phyloP scores from a whole-genome alignment of 106 monocot species.

The Dactylorhiza incarnata region DNA sequence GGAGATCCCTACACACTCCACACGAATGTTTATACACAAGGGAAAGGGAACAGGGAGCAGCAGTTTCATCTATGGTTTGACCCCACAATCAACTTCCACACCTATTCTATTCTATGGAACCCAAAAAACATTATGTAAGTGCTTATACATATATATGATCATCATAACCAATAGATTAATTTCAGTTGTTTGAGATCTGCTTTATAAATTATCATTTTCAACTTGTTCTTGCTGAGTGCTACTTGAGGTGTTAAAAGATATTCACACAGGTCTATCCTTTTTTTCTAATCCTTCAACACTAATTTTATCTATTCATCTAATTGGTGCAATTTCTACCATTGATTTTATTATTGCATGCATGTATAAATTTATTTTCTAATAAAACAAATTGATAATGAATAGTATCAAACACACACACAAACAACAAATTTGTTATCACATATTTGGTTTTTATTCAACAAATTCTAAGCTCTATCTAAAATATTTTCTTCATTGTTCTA shows the following conservation, averaged over 20 bases:
- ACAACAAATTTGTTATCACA: too few species aligned
- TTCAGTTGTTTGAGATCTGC: too few species aligned
- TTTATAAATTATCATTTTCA: background rate
- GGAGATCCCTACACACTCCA: slow-evolving; percentile 23
- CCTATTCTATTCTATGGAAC: slow-evolving; percentile 23
- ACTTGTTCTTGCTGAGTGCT: background rate
- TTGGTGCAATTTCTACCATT: too few species aligned
- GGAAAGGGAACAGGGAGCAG: slow-evolving; percentile 18
- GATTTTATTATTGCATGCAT: background rate
- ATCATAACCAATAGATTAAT: background rate
- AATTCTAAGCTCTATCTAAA: too few species aligned
- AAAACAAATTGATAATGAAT: too few species aligned
- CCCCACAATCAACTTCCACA: slow-evolving; percentile 21
- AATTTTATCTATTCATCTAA: too few species aligned
- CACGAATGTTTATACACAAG: slow-evolving; percentile 20
- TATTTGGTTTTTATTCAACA: too few species aligned
- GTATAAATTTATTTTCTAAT: background rate
- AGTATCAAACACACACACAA: too few species aligned
- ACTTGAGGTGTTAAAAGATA: too few species aligned
- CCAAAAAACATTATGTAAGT: slow-evolving; percentile 16
- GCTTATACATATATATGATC: background rate
- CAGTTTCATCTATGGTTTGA: slow-evolving; percentile 26
- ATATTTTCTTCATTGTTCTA: too few species aligned
- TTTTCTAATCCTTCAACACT: too few species aligned
- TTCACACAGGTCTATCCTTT: too few species aligned